phyloP scores from a whole-genome alignment of 495 filamentous ascomycete species.

The Tuber melanosporum region DNA sequence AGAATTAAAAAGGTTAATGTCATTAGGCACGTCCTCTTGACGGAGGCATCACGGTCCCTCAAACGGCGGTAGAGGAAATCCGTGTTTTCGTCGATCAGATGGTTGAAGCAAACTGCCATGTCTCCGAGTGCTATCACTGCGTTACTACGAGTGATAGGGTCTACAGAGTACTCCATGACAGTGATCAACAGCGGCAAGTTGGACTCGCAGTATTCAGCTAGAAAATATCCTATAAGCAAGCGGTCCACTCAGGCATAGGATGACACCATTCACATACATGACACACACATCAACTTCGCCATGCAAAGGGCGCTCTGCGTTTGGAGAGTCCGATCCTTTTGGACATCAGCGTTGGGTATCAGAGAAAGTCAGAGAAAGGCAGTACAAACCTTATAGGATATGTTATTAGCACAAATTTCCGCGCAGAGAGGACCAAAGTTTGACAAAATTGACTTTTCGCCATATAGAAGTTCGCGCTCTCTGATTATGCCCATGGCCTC shows the following conservation, averaged over 20 bases:
- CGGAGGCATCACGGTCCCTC: constrained; percentile 77
- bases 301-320: constrained; percentile 92
- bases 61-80: constrained; percentile 93
- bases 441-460: constrained; percentile 71
- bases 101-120: constrained; percentile 99
- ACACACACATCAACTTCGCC: constrained; percentile 97
- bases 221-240: not conserved
- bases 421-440: constrained; percentile 85
- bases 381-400: constrained; percentile 56
- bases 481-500: constrained; percentile 93
- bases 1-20: constrained; percentile 96
- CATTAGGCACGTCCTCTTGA: constrained; percentile 98
- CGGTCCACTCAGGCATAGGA: not conserved
- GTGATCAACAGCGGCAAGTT: constrained; percentile 94
- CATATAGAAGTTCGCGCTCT: constrained; percentile 88
- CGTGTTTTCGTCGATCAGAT: constrained; percentile 97
- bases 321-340: constrained; percentile 68
- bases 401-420: constrained; percentile 92
- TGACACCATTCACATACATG: constrained; percentile 41
- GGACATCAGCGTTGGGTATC: constrained; percentile 3
- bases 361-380: not conserved
- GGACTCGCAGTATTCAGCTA: constrained; percentile 80
- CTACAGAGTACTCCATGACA: constrained; percentile 86
- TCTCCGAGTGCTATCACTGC: constrained; percentile 95
- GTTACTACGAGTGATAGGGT: constrained; percentile 86